These are phyloP conservation scores for Glarea lozoyensis DNA, from an alignment of 495 filamentous ascomycete species.

Conservation along the genomic window DNA sequence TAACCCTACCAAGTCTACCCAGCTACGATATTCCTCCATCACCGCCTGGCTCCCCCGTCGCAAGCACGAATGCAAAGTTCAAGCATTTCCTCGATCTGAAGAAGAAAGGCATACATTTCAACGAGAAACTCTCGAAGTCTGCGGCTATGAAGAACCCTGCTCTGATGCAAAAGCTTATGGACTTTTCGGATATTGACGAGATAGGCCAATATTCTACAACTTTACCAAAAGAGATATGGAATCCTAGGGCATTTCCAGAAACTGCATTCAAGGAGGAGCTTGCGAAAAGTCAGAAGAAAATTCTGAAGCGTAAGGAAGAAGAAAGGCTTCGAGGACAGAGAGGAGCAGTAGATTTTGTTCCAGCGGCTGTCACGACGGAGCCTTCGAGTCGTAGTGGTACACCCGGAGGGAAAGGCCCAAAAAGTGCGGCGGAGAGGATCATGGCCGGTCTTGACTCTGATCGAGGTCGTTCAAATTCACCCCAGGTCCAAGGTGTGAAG, in stretches of 20 bases:
- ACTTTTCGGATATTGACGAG: slow-evolving; percentile 65
- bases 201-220: slow-evolving; percentile 68
- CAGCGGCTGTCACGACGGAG: slow-evolving; percentile 27
- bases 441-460: slow-evolving; percentile 25
- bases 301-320: slow-evolving; percentile 49
- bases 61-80: slow-evolving; percentile 60
- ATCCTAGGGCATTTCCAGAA: slow-evolving; percentile 53
- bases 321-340: slow-evolving; percentile 42
- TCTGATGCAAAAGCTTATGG: slow-evolving; percentile 67
- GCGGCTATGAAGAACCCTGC: slow-evolving; percentile 73
- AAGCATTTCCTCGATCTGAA: slow-evolving; percentile 79
- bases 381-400: slow-evolving; percentile 15
- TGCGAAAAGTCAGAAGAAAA: slow-evolving; percentile 51
- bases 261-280: slow-evolving; percentile 71
- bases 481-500: slow-evolving; percentile 22
- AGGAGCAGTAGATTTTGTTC: slow-evolving; percentile 70
- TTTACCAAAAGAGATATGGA: slow-evolving; percentile 57
- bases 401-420: slow-evolving; percentile 15
- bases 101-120: slow-evolving; percentile 82
- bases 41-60: slow-evolving; percentile 63
- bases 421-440: slow-evolving; percentile 32
- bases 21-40: slow-evolving; percentile 78
- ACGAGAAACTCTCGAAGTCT: slow-evolving; percentile 64
- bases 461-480: slow-evolving; percentile 24
- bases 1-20: slow-evolving; percentile 76